phyloP scores from a whole-genome alignment of 257 asterid genomes.

The Solanum tarijense region DNA sequence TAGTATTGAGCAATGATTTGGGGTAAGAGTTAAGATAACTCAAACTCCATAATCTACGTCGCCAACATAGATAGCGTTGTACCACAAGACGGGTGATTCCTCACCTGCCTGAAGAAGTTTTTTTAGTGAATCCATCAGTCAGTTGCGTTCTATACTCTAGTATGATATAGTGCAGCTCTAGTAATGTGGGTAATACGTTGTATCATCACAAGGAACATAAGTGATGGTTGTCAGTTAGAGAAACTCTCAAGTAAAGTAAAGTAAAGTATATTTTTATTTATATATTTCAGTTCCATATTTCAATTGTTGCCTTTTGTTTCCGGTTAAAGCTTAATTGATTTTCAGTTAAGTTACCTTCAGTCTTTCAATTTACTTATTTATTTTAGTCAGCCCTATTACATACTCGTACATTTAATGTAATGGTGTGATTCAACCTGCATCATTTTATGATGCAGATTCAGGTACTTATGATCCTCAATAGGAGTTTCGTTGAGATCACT shows the following conservation, averaged over 20 bases:
- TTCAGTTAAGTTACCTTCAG: not conserved
- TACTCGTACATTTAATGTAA: not conserved
- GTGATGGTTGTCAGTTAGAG: not conserved
- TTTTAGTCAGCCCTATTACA: not conserved
- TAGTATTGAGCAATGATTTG: not conserved
- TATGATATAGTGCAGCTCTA: not conserved
- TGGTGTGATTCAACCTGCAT: not conserved
- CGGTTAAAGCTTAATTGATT: not conserved
- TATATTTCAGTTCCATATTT: not conserved
- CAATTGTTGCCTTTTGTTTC: not conserved
- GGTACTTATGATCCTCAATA: not conserved
- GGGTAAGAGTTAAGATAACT: not conserved
- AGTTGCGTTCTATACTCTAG: too few relatives aligned
- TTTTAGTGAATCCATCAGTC: not conserved
- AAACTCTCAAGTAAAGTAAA: not conserved
- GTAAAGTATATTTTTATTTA: too few relatives aligned
- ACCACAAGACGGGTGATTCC: not conserved
- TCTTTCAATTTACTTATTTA: not conserved
- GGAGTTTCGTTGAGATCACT: not conserved
- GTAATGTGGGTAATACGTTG: not conserved
- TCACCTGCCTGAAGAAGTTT: not conserved
- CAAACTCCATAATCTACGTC: not conserved
- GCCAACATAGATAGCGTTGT: not conserved
- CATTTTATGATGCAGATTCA: not conserved
- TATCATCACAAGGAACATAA: not conserved